Evolutionary conservation across 2,329 filamentous ascomycete genomes (phyloP).

Genomic region (Pseudopithomyces maydicus): DNA sequence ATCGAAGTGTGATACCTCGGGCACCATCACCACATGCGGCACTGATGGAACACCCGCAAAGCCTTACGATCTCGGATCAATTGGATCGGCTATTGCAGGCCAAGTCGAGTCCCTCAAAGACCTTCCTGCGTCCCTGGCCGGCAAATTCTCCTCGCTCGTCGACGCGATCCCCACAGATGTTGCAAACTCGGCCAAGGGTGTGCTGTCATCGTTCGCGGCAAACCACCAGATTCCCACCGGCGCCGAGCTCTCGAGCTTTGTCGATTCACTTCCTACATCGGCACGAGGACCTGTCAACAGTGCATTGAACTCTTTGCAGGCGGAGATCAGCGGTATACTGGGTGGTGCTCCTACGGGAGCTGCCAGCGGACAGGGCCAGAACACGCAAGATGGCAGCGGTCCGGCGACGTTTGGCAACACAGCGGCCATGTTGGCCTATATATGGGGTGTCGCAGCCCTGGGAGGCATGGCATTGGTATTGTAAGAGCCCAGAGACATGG

Average conservation of each 20-base stretch:
- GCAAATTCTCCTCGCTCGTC: not conserved
- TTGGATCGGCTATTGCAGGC: not conserved
- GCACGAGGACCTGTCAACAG: not conserved
- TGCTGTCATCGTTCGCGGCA: not conserved
- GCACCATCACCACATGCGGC: not conserved
- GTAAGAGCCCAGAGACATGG: not conserved
- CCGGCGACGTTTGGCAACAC: not conserved
- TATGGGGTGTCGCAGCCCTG: conserved; percentile 1
- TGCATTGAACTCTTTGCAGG: not conserved
- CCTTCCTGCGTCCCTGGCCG: not conserved
- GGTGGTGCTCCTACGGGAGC: not conserved
- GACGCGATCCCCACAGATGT: not conserved
- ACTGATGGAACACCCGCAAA: not conserved
- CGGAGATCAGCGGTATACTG: not conserved
- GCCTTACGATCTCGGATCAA: not conserved
- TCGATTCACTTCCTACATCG: not conserved
- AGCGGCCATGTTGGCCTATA: not conserved
- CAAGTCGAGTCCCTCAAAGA: not conserved
- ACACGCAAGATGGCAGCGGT: not conserved
- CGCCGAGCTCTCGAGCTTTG: not conserved
- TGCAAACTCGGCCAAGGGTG: not conserved
- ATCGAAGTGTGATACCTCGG: not conserved
- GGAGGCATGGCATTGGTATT: not conserved
- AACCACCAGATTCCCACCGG: not conserved
- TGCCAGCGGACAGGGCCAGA: not conserved